Base-by-base conservation (phyloP, 2,329 filamentous ascomycete species). In the Arthrobotrys sphaeroides region DNA sequence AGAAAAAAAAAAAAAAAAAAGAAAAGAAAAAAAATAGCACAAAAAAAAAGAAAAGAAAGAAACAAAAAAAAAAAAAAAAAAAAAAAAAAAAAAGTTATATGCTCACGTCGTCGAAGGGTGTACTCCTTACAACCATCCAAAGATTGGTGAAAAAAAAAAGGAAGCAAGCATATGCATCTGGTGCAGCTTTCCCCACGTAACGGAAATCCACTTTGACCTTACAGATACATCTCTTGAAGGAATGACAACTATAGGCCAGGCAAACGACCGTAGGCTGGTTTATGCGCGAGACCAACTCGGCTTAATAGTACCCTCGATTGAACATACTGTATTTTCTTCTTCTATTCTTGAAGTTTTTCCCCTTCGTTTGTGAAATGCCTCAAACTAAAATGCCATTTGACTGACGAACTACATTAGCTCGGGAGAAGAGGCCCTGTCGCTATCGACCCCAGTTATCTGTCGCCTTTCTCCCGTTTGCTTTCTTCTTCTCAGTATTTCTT, bases 401-500 rank as follows among this genome's bases (percentile, higher is more conserved):
- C 45, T 68, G 64, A 74, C 40, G 62, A 62, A 59, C 70, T 68
- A 74, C 61, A 53, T 61, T 74, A 74, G 62, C 62, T 74, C 62
- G 43, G 55, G 51, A 68, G 45, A 68, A 65, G 49, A 69, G 64
- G 36, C 36, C 72, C 72, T 67, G 61, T 67, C 61, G 53, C 72
- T 69, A 43, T 64, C 40, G 18, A 75, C 72, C 72, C 72, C 64
- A 61, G 72, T 64, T 75, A 62, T 67, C 64, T 53, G 64, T 59
- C 64, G 72, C 64, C 62, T 75, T 68, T 74, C 64, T 75, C 53
- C 72, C 72, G 72, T 69, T 68, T 75, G 64, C 42, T 75, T 75
- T 62, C 33, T 49, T 75, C 22, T 62, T 64, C 26, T 40, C 16
- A 2, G 28, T 57, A 70, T 75, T 65, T 69, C 40, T 65, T 64